Percentiles rank a stretch among this genome's conserved stretches.
Conservation (phyloP, 2,329 filamentous ascomycete genomes). For the Hymenoscyphus infarciens region DNA sequence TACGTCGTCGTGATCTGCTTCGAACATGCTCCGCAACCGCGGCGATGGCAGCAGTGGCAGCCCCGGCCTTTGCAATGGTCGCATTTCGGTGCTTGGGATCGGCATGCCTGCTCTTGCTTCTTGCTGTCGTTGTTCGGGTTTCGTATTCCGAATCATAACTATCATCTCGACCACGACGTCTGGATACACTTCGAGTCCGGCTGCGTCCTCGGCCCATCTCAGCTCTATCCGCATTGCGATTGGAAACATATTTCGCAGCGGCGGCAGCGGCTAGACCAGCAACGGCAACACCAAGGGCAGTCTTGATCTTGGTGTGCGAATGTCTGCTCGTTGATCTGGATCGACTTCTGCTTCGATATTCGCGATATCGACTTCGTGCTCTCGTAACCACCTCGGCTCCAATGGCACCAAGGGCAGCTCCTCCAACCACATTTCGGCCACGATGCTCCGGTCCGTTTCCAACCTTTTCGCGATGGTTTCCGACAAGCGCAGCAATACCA, state of each 20-base stretch:
- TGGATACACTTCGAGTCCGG: constrained; percentile 44
- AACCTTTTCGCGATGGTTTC: constrained; percentile 48
- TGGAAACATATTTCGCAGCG: constrained; percentile 61
- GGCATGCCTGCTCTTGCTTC: constrained; percentile 45
- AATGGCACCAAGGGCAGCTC: constrained; percentile 59
- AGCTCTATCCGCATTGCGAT: constrained; percentile 57
- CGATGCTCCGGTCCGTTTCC: constrained; percentile 31
- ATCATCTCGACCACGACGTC: constrained; percentile 40
- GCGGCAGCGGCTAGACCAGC: constrained; percentile 61
- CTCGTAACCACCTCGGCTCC: constrained; percentile 59
- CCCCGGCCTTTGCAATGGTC: constrained; percentile 37
- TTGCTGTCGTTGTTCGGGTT: constrained; percentile 41
- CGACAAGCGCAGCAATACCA: constrained; percentile 56
- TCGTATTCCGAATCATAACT: constrained; percentile 29
- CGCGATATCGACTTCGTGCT: constrained; percentile 58
- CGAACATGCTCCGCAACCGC: constrained; percentile 56
- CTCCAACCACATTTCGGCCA: constrained; percentile 39
- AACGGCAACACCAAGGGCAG: constrained; percentile 59
- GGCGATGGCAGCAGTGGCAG: constrained; percentile 54
- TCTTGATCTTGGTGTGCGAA: constrained; percentile 51
- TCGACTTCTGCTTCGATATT: constrained; percentile 41
- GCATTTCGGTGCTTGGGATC: constrained; percentile 44
- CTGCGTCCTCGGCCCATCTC: constrained; percentile 52
- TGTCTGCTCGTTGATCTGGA: constrained; percentile 36
- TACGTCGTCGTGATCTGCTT: constrained; percentile 49